phyloP scores from a whole-genome alignment of 2,329 filamentous ascomycete genomes.

The Sclerotinia sclerotiorum region DNA sequence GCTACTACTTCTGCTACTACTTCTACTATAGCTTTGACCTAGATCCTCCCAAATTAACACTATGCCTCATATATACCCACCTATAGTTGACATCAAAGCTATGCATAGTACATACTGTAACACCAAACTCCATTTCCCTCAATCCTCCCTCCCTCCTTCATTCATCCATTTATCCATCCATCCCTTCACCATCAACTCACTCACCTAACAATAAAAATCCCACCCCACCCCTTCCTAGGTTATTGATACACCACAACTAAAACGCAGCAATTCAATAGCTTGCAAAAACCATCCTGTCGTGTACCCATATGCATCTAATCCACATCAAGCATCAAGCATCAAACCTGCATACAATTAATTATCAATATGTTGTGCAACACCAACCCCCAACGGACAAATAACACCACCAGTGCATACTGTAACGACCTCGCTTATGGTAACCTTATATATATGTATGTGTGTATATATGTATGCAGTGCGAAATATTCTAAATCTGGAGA shows the following conservation, averaged over 20 bases:
- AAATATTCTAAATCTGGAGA: background rate
- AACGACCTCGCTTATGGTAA: background rate
- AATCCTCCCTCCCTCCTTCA: too few species aligned
- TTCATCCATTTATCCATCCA: background rate
- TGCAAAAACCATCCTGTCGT: slow-evolving; percentile 15
- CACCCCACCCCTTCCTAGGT: too few species aligned
- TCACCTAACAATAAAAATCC: background rate
- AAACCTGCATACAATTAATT: background rate
- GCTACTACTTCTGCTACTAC: too few species aligned
- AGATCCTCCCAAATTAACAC: too few species aligned
- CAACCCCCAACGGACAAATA: background rate
- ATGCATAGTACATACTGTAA: too few species aligned
- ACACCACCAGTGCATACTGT: slow-evolving; percentile 7
- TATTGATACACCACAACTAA: background rate
- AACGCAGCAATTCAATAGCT: slow-evolving; percentile 21
- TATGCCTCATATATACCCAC: too few species aligned
- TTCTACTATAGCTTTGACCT: too few species aligned
- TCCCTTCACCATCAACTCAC: background rate
- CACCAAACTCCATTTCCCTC: too few species aligned
- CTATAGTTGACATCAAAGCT: too few species aligned
- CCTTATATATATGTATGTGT: too few species aligned
- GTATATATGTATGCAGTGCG: background rate
- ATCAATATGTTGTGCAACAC: background rate
- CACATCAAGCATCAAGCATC: background rate
- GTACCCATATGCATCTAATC: background rate